Evolutionary conservation across 495 filamentous ascomycete genomes (phyloP), one percentile per base, ranked within the genome.

Genomic region (Penicillium pulvis): DNA sequence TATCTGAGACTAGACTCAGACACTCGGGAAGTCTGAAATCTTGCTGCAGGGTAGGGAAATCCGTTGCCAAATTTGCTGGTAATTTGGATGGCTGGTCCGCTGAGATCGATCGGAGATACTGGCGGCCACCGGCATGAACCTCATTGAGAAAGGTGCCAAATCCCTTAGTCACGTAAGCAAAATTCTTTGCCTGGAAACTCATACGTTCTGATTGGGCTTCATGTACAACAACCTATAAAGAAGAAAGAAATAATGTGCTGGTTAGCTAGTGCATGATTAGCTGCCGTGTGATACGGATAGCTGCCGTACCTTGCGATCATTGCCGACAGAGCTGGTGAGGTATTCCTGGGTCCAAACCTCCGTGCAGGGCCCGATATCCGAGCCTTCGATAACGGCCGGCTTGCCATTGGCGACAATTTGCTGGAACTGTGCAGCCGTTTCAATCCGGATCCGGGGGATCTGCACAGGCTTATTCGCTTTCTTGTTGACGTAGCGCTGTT

Each of bases 151-250:
- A 92, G 1, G 84, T 80, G 0, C 79, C 81, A 53, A 96, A 91
- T 8, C 72, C 57, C 57, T 86, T 89, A 11, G 83, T 90, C 20
- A 79, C 73, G 65, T 96, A 96, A 20, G 72, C 68, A 69, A 96
- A 96, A 71, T 96, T 96, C 73, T 93, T 95, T 20, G 74, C 68
- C 52, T 85, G 85, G 64, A 96, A 96, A 59, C 88, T 86, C 90
- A 96, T 91, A 16, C 79, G 77, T 36, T 81, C 75, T 33, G 76
- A 82, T 43, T 76, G 68, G 5, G 87, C 83, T 43, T 87, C 79
- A 63, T 96, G 91, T 12, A 92, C 83, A 10, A 90, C 77, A 12
- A 94, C 81, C 84, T 89, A 56, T 47, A 31, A 39, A 26, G 1
- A 47, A 47, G n/a, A 46, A 11, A 20, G 10, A 46, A 23, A 31